Evolutionary conservation across 1,284 basidiomycete species (phyloP).

Genomic region (Leccinum pachyderme): DNA sequence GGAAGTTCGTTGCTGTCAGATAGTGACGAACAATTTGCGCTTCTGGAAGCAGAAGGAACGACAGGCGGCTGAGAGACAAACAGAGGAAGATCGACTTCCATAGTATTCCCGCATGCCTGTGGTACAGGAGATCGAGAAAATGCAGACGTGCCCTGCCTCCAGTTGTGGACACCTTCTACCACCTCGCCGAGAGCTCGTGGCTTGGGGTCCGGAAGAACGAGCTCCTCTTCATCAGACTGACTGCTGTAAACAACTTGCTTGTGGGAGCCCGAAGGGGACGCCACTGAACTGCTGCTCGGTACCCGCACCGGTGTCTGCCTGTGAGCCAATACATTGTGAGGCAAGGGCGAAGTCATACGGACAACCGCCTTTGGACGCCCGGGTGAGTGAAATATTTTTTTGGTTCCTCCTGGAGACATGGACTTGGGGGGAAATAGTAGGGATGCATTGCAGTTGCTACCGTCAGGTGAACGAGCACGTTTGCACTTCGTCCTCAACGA

Average conservation of each 20-base stretch:
- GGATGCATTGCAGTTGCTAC: not conserved
- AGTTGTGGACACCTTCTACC: slow-evolving; percentile 40
- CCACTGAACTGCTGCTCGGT: not conserved
- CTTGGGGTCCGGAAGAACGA: slow-evolving; percentile 34
- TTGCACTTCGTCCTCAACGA: slow-evolving; percentile 23
- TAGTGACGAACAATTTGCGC: slow-evolving; percentile 37
- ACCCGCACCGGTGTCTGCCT: not conserved
- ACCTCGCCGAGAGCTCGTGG: slow-evolving; percentile 31
- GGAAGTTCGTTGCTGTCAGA: slow-evolving; percentile 28
- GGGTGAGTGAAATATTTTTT: slow-evolving; percentile 8
- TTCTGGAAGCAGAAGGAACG: slow-evolving; percentile 11
- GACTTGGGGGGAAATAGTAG: slow-evolving; percentile 10
- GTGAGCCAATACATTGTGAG: slow-evolving; percentile 8
- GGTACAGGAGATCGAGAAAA: slow-evolving; percentile 7
- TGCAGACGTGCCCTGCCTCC: slow-evolving; percentile 37
- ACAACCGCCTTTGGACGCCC: slow-evolving; percentile 4
- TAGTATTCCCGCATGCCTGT: slow-evolving; percentile 8
- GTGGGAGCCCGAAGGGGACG: slow-evolving; percentile 22
- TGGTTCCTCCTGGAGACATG: slow-evolving; percentile 14
- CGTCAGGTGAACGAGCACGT: slow-evolving; percentile 30
- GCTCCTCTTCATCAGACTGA: slow-evolving; percentile 65
- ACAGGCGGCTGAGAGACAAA: slow-evolving; percentile 1
- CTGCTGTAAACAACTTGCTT: slow-evolving; percentile 58
- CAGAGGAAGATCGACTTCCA: slow-evolving; percentile 28
- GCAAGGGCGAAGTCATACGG: slow-evolving; percentile 13